Percentiles rank a stretch among this genome's conserved stretches.
These are phyloP conservation scores for Nicotiana tabacum DNA, from an alignment of 257 asterid genomes.

Conservation along the genomic window DNA sequence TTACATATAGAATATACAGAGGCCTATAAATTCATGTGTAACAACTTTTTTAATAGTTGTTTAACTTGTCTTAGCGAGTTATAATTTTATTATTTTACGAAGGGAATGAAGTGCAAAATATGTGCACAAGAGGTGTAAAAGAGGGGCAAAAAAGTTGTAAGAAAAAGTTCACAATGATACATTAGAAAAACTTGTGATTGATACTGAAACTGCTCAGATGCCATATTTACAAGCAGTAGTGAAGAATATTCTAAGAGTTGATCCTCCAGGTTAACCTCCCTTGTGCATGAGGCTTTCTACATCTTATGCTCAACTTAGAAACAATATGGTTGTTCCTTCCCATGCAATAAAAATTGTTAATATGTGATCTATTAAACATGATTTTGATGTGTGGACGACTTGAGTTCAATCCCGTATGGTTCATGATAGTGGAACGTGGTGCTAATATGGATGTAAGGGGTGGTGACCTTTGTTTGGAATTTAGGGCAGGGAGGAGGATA, in stretches of 20 bases:
- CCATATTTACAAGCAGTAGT: constrained; percentile 40
- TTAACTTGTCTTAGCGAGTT: no score
- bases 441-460: constrained; percentile 34
- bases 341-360: constrained; percentile 49
- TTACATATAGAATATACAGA: no score
- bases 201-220: not conserved
- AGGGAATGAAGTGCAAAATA: no score
- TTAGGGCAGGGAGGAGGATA: not conserved
- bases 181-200: not conserved
- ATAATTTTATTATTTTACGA: no score
- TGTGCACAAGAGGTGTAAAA: no score
- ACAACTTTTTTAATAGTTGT: no score
- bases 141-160: no score
- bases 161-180: not conserved
- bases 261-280: constrained; percentile 43
- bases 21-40: no score
- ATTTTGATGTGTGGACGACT: not conserved
- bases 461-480: constrained; percentile 37
- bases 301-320: constrained; percentile 25
- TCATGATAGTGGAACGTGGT: constrained; percentile 15
- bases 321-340: constrained; percentile 36
- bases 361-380: constrained; percentile 51
- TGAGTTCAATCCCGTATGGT: no score
- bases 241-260: constrained; percentile 40
- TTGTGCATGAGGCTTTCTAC: constrained; percentile 15